Base-by-base conservation (phyloP, 352 stramenopile species). In the Plasmopara halstedii region DNA sequence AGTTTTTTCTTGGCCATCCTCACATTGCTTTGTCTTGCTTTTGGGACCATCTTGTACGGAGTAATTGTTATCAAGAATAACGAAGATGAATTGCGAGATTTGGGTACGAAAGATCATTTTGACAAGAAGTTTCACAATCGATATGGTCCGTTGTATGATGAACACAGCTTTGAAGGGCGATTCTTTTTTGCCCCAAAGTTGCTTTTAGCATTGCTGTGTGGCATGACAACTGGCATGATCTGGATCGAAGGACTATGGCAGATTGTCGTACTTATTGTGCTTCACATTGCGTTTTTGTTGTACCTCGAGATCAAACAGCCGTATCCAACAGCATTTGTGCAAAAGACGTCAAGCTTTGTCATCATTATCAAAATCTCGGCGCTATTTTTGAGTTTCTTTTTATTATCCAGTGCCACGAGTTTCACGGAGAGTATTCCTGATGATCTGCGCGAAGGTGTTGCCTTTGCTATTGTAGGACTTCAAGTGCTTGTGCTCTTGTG, bases 361-460 rank as follows among this genome's bases (percentile, higher is more conserved):
- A 90, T 85, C 45, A 85, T 94, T 46, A 87, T 94, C 63, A 94
- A 94, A 74, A 91, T 91, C 49, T 88, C 79, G 50, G 77, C 71
- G 38, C 64, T 94, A 0, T 86, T 83, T 39, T 47, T 94, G 13
- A 85, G 74, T 51, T 77, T 89, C 44, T 91, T 94, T 48, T 54
- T 94, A 3, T 59, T 91, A 13, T 85, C 73, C 15, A 81, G 72
- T 26, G 73, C 76, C 33, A 83, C 78, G 14, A 73, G 58, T 27
- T 81, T 87, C 33, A 82, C 76, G 2, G 42, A 70, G 33, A 74
- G 76, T 31, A 75, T 93, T 31, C 81, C 81, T 4, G 61, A 85
- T 20, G 71, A 87, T 27, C 53, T 89, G 33, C 81, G 78, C 27
- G 66, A 88, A 27, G 75, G 76, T 41, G 73, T 93, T 26, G 76